Conservation (phyloP, 768 basidiomycete species). For the Suillus brevipes region DNA sequence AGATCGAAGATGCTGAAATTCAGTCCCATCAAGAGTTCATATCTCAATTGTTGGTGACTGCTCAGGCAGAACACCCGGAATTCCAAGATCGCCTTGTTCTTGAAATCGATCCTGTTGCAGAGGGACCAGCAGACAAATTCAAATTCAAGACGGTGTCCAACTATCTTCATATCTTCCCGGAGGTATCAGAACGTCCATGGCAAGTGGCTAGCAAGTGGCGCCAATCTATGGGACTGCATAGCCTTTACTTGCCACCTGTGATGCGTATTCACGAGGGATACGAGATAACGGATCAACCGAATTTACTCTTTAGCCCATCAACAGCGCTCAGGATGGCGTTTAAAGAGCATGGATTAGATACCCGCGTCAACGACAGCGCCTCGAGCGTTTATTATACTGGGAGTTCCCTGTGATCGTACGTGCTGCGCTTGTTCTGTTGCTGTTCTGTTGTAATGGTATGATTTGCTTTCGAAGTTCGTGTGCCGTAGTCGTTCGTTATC, state of each 20-base stretch:
- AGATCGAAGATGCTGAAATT: constrained; percentile 4
- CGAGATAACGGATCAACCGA: background rate
- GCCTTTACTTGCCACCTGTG: background rate
- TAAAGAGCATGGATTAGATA: constrained; percentile 1
- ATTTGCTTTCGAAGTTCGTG: background rate
- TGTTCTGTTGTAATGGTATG: background rate
- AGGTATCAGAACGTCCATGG: constrained; percentile 3
- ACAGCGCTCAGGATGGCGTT: constrained; percentile 6
- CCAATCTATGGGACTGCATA: background rate
- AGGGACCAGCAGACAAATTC: background rate
- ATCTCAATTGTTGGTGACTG: constrained; percentile 1
- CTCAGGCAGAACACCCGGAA: constrained; percentile 1
- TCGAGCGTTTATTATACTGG: constrained; percentile 1
- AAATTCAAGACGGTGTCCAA: constrained; percentile 1
- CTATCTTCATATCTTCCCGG: constrained; percentile 5
- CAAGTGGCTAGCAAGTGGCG: background rate
- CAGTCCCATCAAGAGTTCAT: constrained; percentile 1
- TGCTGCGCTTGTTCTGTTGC: background rate
- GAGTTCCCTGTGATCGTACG: background rate
- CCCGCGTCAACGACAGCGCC: background rate
- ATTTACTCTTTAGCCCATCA: constrained; percentile 3
- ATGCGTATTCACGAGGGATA: background rate
- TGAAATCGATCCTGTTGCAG: constrained; percentile 1
- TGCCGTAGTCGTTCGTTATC: background rate
- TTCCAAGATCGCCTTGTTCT: constrained; percentile 2